A percentile compares a stretch with the other conserved stretches of the same genome.
These are phyloP conservation scores for Pistacia vera DNA, from an alignment of 345 rosid species.

Conservation along the genomic window DNA sequence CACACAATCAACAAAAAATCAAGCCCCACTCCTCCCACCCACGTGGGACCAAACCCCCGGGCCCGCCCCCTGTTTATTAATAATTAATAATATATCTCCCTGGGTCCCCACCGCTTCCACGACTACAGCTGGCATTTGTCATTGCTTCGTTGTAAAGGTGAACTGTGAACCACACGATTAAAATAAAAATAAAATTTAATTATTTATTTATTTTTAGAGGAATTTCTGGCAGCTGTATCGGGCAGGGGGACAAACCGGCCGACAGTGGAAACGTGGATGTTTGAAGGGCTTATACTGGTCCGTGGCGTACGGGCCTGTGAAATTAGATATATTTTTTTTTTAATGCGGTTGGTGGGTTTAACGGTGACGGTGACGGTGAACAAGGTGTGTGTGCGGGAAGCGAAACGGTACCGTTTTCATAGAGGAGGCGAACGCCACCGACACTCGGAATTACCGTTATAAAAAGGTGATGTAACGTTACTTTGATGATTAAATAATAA, in stretches of 20 bases:
- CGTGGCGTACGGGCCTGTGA: not conserved
- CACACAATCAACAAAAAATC: not conserved
- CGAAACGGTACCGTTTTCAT: not conserved
- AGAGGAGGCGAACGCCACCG: not conserved
- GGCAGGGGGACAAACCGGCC: conserved; percentile 6
- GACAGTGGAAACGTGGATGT: not conserved
- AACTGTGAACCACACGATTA: conserved; percentile 30
- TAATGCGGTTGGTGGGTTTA: not conserved
- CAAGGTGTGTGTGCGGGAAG: not conserved
- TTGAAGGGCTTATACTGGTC: not conserved
- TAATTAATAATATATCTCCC: not conserved
- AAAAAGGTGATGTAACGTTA: not conserved
- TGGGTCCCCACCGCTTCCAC: not conserved
- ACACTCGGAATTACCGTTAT: not conserved
- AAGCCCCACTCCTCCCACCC: not conserved
- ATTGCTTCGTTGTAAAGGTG: conserved; percentile 41
- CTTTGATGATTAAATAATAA: not conserved
- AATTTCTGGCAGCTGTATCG: conserved; percentile 9
- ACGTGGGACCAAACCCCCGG: not conserved
- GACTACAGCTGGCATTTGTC: conserved; percentile 36
- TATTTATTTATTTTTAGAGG: not conserved
- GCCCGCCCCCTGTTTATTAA: not conserved
- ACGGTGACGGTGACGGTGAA: not conserved
- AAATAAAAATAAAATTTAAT: not conserved
- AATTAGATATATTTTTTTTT: too few species aligned